These are phyloP conservation scores for Moesziomyces sp. DNA, from an alignment of 1,284 basidiomycete species.

Conservation along the genomic window DNA sequence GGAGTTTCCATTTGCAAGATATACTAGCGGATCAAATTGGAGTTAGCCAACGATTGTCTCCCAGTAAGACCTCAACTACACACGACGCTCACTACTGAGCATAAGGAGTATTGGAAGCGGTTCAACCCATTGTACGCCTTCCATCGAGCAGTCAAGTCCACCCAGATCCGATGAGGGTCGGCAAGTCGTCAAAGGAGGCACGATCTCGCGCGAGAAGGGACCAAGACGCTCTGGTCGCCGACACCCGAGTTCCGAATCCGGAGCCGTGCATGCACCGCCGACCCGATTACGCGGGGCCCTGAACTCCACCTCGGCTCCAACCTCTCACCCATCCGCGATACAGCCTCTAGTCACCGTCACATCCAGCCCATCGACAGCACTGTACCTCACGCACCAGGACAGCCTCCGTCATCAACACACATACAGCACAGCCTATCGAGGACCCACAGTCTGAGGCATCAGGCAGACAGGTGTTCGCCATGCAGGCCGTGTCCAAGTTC, in stretches of 20 bases:
- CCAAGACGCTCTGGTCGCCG: background rate
- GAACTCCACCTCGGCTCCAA: slow-evolving; percentile 25
- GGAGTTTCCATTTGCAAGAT: no score
- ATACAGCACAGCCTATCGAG: no score
- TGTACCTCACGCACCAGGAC: no score
- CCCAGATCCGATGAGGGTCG: no score
- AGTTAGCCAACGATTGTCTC: no score
- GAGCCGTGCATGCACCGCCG: slow-evolving; percentile 18
- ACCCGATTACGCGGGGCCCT: slow-evolving; percentile 20
- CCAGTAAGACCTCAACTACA: no score
- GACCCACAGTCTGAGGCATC: background rate
- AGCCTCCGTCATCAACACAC: background rate
- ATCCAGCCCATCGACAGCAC: background rate
- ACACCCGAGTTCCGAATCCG: slow-evolving; percentile 33
- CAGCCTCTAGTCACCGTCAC: background rate
- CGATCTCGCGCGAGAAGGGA: slow-evolving; percentile 13
- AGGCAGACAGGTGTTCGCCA: slow-evolving; percentile 60
- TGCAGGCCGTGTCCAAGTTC: slow-evolving; percentile 89
- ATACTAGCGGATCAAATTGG: no score
- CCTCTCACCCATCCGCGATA: slow-evolving; percentile 8
- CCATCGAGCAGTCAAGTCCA: no score
- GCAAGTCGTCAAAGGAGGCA: background rate
- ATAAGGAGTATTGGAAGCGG: no score
- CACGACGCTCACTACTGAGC: no score
- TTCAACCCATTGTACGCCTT: no score